Evolutionary conservation across 805 yeast species (phyloP), one percentile per base, ranked within the genome.

Genomic region (Isabelozyma heimii): DNA sequence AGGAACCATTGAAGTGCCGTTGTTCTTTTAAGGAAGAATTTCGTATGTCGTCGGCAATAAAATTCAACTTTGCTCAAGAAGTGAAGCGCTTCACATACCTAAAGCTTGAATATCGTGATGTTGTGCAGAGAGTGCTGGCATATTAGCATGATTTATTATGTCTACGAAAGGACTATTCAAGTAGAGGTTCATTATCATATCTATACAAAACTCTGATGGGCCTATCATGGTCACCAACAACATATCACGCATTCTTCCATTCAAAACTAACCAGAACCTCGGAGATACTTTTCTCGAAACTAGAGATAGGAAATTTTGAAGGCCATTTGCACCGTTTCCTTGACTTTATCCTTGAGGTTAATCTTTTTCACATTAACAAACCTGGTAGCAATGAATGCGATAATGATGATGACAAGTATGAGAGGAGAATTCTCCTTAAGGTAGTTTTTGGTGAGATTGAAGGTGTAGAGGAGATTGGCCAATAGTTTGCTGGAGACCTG

Each of bases 1-100:
- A 10, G 76, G 76, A 9, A 76, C 76, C 6, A 70, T 74, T 42
- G 80, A 75, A 50, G 67, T 75, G 9, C 80, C 80, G 1, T 58
- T 76, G 24, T 76, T 75, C 50, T 61, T 75, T 33, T 72, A 47
- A n/a, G 8, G 24, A n/a, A n/a, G n/a, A n/a, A n/a, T n/a, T n/a
- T n/a, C n/a, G n/a, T n/a, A n/a, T n/a, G n/a, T n/a, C n/a, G n/a
- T n/a, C n/a, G n/a, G n/a, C n/a, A n/a, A n/a, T n/a, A n/a, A n/a
- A n/a, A n/a, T n/a, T n/a, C n/a, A n/a, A n/a, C n/a, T n/a, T n/a
- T n/a, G n/a, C n/a, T n/a, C n/a, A n/a, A n/a, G n/a, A n/a, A n/a
- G n/a, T n/a, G n/a, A n/a, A n/a, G n/a, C n/a, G n/a, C n/a, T n/a
- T n/a, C n/a, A n/a, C n/a, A n/a, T n/a, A n/a, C n/a, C n/a, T n/a